Percentiles rank a stretch among this genome's conserved stretches.
Conservation (phyloP, 2,329 filamentous ascomycete species). For the Aspergillus japonicus region DNA sequence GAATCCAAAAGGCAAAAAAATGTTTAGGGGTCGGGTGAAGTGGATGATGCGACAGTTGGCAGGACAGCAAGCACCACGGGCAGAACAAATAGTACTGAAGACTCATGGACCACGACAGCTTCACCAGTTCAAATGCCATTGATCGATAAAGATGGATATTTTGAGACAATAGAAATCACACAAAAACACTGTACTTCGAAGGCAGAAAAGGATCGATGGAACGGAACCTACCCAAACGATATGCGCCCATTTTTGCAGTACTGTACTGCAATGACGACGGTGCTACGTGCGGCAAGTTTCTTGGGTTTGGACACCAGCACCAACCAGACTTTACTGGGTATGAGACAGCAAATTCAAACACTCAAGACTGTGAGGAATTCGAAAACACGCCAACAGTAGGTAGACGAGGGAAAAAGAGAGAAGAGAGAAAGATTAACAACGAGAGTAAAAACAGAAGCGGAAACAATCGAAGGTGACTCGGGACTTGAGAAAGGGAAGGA, state of each 20-base stretch:
- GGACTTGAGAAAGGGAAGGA: neutral
- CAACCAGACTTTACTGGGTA: neutral
- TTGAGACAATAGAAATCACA: neutral
- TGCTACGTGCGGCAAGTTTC: neutral
- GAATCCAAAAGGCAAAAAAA: too few relatives aligned
- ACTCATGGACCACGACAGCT: neutral
- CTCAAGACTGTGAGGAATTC: neutral
- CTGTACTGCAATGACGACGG: neutral
- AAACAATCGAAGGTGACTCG: slow-evolving; percentile 5
- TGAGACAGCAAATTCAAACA: neutral
- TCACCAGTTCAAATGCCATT: neutral
- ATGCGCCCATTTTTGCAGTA: slow-evolving; percentile 11
- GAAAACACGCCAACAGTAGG: slow-evolving; percentile 7
- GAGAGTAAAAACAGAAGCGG: neutral
- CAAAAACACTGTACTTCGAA: too few relatives aligned
- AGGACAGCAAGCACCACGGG: neutral
- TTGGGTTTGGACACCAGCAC: neutral
- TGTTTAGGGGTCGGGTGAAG: too few relatives aligned
- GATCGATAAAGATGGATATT: neutral
- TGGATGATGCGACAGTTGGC: neutral
- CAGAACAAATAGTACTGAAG: neutral
- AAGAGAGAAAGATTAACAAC: slow-evolving; percentile 1
- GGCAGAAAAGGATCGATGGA: neutral
- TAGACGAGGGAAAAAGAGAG: neutral
- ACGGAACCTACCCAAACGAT: slow-evolving; percentile 18